Conservation (phyloP, 345 rosid genomes). For the Iberis pinnata region DNA sequence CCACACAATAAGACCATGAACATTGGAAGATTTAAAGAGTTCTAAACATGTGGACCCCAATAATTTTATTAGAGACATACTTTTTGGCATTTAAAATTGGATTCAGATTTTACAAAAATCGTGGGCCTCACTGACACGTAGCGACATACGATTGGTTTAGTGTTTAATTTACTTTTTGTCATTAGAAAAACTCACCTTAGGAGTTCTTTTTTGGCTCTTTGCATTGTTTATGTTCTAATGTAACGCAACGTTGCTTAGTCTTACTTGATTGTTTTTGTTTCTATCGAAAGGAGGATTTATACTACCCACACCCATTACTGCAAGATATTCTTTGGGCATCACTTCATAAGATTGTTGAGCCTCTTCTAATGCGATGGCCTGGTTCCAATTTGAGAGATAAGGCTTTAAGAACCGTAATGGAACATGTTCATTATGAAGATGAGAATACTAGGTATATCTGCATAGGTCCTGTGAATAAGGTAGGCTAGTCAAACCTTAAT, state of each 20-base stretch:
- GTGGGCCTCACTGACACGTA: too few relatives aligned
- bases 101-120: too few relatives aligned
- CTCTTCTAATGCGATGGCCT: slow-evolving; percentile 80
- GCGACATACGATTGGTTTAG: too few relatives aligned
- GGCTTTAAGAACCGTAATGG: slow-evolving; percentile 54
- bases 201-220: too few relatives aligned
- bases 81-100: too few relatives aligned
- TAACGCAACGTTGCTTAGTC: not conserved
- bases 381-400: slow-evolving; percentile 83
- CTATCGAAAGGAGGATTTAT: slow-evolving; percentile 79
- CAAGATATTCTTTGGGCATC: slow-evolving; percentile 87
- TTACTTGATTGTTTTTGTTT: slow-evolving; percentile 22
- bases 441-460: slow-evolving; percentile 88
- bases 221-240: too few relatives aligned
- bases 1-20: too few relatives aligned
- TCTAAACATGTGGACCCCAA: too few relatives aligned
- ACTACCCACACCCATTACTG: slow-evolving; percentile 83
- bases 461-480: slow-evolving; percentile 98
- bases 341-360: slow-evolving; percentile 65
- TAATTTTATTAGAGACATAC: too few relatives aligned
- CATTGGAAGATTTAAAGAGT: too few relatives aligned
- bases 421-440: slow-evolving; percentile 92
- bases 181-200: too few relatives aligned
- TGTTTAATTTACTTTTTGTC: too few relatives aligned
- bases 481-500: slow-evolving; percentile 23